These are phyloP conservation scores for Madurella mycetomatis DNA, from an alignment of 2,329 filamentous ascomycete genomes.

Conservation along the genomic window DNA sequence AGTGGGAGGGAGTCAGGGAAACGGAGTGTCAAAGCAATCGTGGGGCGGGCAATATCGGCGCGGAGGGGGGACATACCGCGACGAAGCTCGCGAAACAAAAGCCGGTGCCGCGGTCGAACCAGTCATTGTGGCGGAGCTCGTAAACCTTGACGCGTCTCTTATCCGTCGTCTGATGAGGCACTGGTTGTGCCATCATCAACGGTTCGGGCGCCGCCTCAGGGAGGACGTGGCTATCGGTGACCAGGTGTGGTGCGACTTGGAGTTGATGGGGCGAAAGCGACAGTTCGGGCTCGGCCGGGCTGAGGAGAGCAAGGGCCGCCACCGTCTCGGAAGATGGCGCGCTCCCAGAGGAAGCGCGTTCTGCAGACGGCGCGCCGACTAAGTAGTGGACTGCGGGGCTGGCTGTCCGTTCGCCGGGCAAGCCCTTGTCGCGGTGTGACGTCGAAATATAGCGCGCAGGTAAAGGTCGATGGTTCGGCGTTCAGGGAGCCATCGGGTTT, in stretches of 20 bases:
- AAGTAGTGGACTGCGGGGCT: background rate
- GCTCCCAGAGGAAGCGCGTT: constrained; percentile 35
- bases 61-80: constrained; percentile 56
- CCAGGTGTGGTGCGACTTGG: constrained; percentile 50
- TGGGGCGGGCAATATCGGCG: background rate
- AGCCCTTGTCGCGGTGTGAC: constrained; percentile 11
- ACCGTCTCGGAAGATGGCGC: constrained; percentile 37
- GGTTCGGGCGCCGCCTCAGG: constrained; percentile 54
- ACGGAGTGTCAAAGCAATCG: background rate
- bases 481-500: constrained; percentile 11
- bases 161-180: constrained; percentile 64
- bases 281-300: constrained; percentile 50
- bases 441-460: constrained; percentile 7
- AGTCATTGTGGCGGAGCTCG: constrained; percentile 97
- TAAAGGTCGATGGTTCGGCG: constrained; percentile 12
- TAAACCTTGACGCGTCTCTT: constrained; percentile 94
- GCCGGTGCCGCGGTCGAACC: constrained; percentile 95
- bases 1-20: background rate
- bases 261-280: constrained; percentile 55
- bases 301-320: constrained; percentile 54
- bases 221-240: constrained; percentile 46
- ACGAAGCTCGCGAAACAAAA: constrained; percentile 80
- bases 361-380: background rate
- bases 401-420: background rate
- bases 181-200: constrained; percentile 67